Percentiles rank a stretch among this genome's conserved stretches.
phyloP scores from a whole-genome alignment of 2,329 filamentous ascomycete species.

The Aschersonia sp. region DNA sequence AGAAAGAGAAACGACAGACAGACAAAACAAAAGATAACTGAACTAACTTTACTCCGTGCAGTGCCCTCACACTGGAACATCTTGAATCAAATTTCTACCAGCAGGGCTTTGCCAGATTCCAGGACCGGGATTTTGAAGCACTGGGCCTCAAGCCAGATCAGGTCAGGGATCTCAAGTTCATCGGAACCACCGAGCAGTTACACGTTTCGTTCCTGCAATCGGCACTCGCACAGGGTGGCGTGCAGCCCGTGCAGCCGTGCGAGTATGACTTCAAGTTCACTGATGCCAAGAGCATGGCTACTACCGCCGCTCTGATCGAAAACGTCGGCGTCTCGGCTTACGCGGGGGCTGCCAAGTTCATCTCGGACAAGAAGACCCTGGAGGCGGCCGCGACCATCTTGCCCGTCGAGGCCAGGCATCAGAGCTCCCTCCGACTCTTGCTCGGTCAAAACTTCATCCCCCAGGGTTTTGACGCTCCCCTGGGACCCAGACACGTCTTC shows the following conservation, averaged over 20 bases:
- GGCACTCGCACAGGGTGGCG: slow-evolving; percentile 46
- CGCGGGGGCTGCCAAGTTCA: slow-evolving; percentile 54
- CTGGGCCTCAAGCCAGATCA: slow-evolving; percentile 16
- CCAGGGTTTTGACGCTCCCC: slow-evolving; percentile 55
- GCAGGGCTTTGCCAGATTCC: slow-evolving; percentile 54
- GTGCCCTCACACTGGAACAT: slow-evolving; percentile 58
- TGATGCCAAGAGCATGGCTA: slow-evolving; percentile 51
- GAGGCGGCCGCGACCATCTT: slow-evolving; percentile 55
- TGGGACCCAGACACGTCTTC: slow-evolving; percentile 56
- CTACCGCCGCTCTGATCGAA: slow-evolving; percentile 55
- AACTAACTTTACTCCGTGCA: slow-evolving; percentile 1
- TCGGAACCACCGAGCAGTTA: slow-evolving; percentile 46
- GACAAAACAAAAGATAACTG: neutral
- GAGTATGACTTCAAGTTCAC: slow-evolving; percentile 59
- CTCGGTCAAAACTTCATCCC: slow-evolving; percentile 45
- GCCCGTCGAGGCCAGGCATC: slow-evolving; percentile 60
- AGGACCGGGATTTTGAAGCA: slow-evolving; percentile 48
- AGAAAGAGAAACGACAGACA: neutral
- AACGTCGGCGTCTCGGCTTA: slow-evolving; percentile 62
- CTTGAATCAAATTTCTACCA: slow-evolving; percentile 62
- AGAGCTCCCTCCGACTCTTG: slow-evolving; percentile 54
- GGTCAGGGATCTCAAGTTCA: slow-evolving; percentile 37
- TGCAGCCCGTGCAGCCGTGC: slow-evolving; percentile 54
- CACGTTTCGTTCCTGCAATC: slow-evolving; percentile 28
- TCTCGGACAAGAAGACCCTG: slow-evolving; percentile 45